Base-by-base conservation (phyloP, 177 flowering plant genomes). In the Vitis hybrid region DNA sequence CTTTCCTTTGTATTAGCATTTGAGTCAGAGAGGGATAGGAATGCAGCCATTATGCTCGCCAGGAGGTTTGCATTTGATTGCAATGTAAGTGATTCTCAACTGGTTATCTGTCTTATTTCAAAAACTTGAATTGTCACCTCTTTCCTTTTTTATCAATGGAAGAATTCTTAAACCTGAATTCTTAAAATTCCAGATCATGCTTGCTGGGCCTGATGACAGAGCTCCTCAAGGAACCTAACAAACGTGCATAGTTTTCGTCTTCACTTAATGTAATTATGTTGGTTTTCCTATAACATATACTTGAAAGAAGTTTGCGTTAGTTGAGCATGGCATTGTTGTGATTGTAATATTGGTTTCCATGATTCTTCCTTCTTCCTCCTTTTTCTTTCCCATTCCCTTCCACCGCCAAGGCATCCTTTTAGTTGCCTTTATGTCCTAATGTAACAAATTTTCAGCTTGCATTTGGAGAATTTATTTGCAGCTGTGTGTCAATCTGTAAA, bases 11-110 rank as follows among this genome's bases (percentile, higher is more conserved):
- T 90, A 40, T 73, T 96, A 67, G 97, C 96, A 35, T 96, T 96
- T 62, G 97, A 96, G 74, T 83, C 98, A 1, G 97, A 87, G 70
- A 79, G 93, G 64, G 98, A 96, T 61, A 83, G 99, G 70, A 96
- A 96, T 80, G 92, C 97, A 35, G 95, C 95, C 58, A 84, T 96
- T 48, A 84, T 91, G 87, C 89, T 93, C 58, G 97, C 98, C 17
- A 74, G 99, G 74, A 91, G 92, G 71, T 87, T 88, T 73, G 99
- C 99, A 49, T 82, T 81, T 27, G 95, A 96, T 67, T 91, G 97
- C 72, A 93, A 93, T 82, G 99, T 93, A 85, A 80, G 98, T 70
- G 52, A 17, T 52, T 69, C n/a, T 15, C 12, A 30, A 40, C 51
- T 62, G 9, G 40, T 19, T 21, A 3, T 12, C n/a, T 52, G 2